Conservation (phyloP, 495 filamentous ascomycete genomes). For the Annulohypoxylon maeteangense region DNA sequence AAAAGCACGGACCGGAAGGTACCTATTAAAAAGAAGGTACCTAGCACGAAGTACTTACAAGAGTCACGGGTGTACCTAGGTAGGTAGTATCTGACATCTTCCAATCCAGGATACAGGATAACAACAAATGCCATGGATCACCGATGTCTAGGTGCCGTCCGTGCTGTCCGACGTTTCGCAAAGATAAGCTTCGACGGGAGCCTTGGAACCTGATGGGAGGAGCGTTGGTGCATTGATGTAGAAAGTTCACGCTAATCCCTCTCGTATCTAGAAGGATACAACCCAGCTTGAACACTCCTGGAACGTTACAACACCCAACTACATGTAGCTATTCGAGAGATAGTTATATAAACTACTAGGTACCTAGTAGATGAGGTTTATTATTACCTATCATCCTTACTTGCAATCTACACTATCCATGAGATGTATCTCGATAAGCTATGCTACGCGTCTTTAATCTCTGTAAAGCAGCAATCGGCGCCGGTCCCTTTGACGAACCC, state of each 20-base stretch:
- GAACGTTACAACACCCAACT: neutral
- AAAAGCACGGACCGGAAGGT: too few species aligned
- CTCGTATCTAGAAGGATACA: too few species aligned
- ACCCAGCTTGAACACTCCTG: neutral
- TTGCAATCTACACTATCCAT: neutral
- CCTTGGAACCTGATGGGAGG: neutral
- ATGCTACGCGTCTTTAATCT: conserved; percentile 8
- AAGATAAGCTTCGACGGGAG: neutral
- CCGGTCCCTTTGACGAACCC: conserved; percentile 25
- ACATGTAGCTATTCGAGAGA: neutral
- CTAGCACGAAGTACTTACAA: too few species aligned
- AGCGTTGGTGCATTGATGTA: neutral
- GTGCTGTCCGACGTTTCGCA: too few species aligned
- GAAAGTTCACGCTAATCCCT: neutral
- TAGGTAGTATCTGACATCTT: too few species aligned
- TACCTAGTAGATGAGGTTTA: neutral
- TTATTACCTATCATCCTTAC: neutral
- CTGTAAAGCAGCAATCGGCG: conserved; percentile 22
- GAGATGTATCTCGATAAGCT: neutral
- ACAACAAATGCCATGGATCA: too few species aligned
- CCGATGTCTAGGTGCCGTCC: too few species aligned
- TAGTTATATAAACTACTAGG: neutral
- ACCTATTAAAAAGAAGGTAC: too few species aligned
- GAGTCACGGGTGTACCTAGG: too few species aligned
- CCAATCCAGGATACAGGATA: too few species aligned